Conservation (phyloP, 2,329 filamentous ascomycete species). For the Cladosporium sp. region DNA sequence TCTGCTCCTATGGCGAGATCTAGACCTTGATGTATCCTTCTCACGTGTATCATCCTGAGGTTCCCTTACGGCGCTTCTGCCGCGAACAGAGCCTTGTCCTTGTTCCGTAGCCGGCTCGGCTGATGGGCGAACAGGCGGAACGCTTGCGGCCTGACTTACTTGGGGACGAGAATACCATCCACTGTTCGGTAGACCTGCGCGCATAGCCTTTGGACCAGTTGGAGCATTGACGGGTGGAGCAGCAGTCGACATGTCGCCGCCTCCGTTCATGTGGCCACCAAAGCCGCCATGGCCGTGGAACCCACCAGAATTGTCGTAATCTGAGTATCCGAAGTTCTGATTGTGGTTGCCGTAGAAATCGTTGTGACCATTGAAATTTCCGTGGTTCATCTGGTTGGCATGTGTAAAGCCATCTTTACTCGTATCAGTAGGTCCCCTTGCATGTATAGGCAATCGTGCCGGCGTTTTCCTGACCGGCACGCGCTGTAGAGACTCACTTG, state of each 20-base stretch:
- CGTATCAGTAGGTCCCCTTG: neutral
- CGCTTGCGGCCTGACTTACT: conserved; percentile 11
- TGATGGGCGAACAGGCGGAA: neutral
- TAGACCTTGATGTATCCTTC: conserved; percentile 28
- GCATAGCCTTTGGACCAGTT: conserved; percentile 90
- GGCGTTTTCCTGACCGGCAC: neutral
- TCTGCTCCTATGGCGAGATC: conserved; percentile 45
- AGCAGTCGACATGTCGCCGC: neutral
- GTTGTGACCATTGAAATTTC: neutral
- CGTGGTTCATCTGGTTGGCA: neutral
- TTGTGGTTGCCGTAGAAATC: conserved; percentile 8
- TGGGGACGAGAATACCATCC: conserved; percentile 50
- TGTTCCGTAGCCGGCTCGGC: neutral
- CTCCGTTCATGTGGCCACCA: conserved; percentile 29
- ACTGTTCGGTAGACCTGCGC: conserved; percentile 79
- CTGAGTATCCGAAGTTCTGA: neutral
- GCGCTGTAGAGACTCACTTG: neutral
- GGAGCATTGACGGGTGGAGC: conserved; percentile 57
- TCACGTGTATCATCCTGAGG: conserved; percentile 20
- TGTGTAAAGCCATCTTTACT: neutral
- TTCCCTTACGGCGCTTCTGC: conserved; percentile 4
- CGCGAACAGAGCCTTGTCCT: conserved; percentile 8
- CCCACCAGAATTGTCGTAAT: conserved; percentile 30
- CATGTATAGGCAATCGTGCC: neutral
- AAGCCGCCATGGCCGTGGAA: conserved; percentile 48